Conservation (phyloP, 179 eudicot species). For the Heliamphora pulchella region DNA sequence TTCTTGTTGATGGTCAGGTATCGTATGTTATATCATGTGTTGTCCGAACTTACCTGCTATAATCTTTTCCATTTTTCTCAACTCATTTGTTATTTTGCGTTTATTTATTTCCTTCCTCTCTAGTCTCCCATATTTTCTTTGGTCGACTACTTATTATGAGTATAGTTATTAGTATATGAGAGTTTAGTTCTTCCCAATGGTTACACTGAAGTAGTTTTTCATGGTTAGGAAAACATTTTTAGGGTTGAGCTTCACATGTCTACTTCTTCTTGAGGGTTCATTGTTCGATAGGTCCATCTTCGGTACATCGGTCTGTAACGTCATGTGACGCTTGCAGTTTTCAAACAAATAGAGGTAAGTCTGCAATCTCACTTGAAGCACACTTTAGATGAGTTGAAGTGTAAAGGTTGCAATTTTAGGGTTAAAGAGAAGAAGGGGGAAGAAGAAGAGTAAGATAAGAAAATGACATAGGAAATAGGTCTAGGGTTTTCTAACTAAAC, state of each 20-base stretch:
- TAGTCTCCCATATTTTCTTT: constrained; percentile 3
- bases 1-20: constrained; percentile 98
- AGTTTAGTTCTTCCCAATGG: background rate
- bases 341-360: background rate
- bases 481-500: too few relatives aligned
- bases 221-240: constrained; percentile 1
- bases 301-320: background rate
- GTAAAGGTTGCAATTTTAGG: too few relatives aligned
- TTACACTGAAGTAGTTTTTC: background rate
- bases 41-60: background rate
- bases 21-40: constrained; percentile 15
- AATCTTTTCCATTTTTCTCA: background rate
- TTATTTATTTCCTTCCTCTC: constrained; percentile 7
- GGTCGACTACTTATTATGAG: background rate
- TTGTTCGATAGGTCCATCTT: background rate
- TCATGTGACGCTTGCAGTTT: background rate
- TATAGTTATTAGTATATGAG: background rate
- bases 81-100: background rate
- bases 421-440: too few relatives aligned
- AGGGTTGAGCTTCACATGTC: background rate
- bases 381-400: background rate
- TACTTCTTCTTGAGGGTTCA: background rate
- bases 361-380: background rate
- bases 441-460: too few relatives aligned
- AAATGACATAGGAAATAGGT: too few relatives aligned